These are phyloP conservation scores for Alternaria atra DNA, from an alignment of 2,329 filamentous ascomycete genomes.

Conservation along the genomic window DNA sequence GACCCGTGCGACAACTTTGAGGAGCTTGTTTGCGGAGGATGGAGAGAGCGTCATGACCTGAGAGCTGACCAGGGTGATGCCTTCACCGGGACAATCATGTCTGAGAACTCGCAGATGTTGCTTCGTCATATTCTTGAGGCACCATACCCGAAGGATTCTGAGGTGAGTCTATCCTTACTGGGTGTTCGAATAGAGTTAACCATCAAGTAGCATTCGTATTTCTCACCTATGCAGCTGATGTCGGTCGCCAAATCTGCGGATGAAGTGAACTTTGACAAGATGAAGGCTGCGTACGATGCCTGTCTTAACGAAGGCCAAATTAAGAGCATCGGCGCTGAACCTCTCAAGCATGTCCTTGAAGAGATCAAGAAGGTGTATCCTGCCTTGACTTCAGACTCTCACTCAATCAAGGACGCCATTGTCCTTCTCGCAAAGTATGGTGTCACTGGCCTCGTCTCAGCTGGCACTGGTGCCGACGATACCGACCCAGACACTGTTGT, in stretches of 20 bases:
- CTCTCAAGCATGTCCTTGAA: conserved; percentile 65
- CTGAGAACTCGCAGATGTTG: conserved; percentile 66
- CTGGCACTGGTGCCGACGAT: conserved; percentile 56
- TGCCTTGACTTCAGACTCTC: conserved; percentile 9
- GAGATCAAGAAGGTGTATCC: conserved; percentile 52
- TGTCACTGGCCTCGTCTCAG: conserved; percentile 45
- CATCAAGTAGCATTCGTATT: conserved; percentile 57
- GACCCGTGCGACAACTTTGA: conserved; percentile 77
- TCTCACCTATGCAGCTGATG: conserved; percentile 53
- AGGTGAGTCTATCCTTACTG: conserved; percentile 15
- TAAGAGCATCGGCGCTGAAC: conserved; percentile 63
- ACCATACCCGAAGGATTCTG: conserved; percentile 55
- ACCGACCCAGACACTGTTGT: conserved; percentile 64
- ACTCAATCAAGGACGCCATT: conserved; percentile 56
- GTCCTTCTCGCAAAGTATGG: conserved; percentile 59
- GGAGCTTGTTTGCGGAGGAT: conserved; percentile 72
- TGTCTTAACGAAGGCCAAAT: conserved; percentile 71
- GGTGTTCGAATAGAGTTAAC: conserved; percentile 1
- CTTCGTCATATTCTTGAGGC: conserved; percentile 71
- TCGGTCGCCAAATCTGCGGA: conserved; percentile 57
- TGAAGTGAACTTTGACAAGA: conserved; percentile 70
- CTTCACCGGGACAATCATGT: conserved; percentile 69
- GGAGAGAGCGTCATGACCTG: conserved; percentile 70
- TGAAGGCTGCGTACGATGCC: conserved; percentile 70
- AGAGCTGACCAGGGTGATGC: conserved; percentile 69